A percentile compares a stretch with the other conserved stretches of the same genome.
Conservation (phyloP, 805 yeast genomes). For the Torulaspora maleeae region DNA sequence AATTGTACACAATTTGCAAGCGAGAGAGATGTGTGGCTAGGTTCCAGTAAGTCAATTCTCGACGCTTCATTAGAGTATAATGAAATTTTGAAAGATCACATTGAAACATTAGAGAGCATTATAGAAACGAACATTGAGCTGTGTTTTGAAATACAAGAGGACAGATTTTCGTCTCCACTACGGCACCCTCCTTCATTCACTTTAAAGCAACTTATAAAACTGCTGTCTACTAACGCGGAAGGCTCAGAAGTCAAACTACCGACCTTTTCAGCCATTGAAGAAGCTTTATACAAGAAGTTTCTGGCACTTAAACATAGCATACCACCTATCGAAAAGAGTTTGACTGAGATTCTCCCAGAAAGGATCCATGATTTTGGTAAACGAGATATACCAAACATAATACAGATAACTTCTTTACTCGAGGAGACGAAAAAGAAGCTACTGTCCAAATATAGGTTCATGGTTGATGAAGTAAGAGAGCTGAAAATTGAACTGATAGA, state of each 20-base stretch:
- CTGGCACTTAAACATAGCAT: constrained; percentile 40
- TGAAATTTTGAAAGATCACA: constrained; percentile 41
- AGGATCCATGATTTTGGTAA: constrained; percentile 43
- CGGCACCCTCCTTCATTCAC: constrained; percentile 39
- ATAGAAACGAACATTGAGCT: constrained; percentile 37
- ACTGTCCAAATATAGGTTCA: constrained; percentile 39
- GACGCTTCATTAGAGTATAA: constrained; percentile 42
- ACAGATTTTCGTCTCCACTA: constrained; percentile 39
- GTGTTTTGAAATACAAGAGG: constrained; percentile 38
- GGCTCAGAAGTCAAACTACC: constrained; percentile 38
- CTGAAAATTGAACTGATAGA: constrained; percentile 48
- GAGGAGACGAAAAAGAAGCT: constrained; percentile 40
- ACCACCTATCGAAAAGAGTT: constrained; percentile 48
- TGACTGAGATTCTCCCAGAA: constrained; percentile 49
- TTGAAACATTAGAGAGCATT: constrained; percentile 41
- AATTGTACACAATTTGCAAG: constrained; percentile 23
- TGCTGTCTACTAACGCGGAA: constrained; percentile 29
- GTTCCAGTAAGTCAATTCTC: constrained; percentile 33
- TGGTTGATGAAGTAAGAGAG: constrained; percentile 39
- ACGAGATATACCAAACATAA: constrained; percentile 31
- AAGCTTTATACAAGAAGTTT: constrained; percentile 41
- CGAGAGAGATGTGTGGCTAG: constrained; percentile 24
- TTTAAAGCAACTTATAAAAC: constrained; percentile 33
- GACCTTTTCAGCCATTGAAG: constrained; percentile 38
- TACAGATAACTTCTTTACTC: constrained; percentile 31